phyloP scores from a whole-genome alignment of 2,329 filamentous ascomycete genomes.

The Trichoderma atroviride region DNA sequence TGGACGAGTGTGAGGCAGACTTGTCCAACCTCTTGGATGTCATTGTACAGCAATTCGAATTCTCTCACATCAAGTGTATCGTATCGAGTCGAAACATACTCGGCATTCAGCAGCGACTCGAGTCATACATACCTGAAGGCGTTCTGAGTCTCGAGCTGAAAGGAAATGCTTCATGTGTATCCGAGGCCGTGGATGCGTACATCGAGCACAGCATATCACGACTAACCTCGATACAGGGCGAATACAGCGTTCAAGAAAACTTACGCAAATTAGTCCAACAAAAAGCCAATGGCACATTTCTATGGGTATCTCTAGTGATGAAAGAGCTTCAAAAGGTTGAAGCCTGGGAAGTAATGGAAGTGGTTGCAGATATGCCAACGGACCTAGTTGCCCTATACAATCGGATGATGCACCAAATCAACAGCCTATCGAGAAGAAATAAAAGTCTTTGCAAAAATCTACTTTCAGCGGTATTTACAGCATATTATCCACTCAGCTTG shows the following conservation, averaged over 20 bases:
- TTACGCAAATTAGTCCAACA: neutral
- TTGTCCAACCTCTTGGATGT: slow-evolving; percentile 44
- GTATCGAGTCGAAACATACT: slow-evolving; percentile 46
- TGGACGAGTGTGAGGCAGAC: slow-evolving; percentile 43
- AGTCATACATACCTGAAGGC: neutral
- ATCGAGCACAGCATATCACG: neutral
- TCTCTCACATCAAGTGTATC: slow-evolving; percentile 43
- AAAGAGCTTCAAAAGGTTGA: neutral
- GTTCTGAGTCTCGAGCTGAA: neutral
- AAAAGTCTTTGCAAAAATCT: neutral
- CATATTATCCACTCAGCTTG: neutral
- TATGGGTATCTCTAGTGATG: slow-evolving; percentile 2
- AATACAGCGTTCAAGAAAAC: neutral
- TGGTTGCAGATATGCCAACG: neutral
- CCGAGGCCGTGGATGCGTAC: neutral
- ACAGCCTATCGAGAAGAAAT: neutral
- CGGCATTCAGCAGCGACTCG: neutral
- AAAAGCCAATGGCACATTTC: neutral
- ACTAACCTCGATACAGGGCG: neutral
- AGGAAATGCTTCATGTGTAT: neutral
- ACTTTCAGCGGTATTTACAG: neutral
- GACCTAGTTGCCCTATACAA: neutral
- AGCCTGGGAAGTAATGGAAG: neutral
- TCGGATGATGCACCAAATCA: neutral
- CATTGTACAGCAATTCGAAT: slow-evolving; percentile 30